A percentile compares a stretch with the other conserved stretches of the same genome.
Evolutionary conservation across 768 basidiomycete species (phyloP).

Genomic region (Clitopilus hobsonii): DNA sequence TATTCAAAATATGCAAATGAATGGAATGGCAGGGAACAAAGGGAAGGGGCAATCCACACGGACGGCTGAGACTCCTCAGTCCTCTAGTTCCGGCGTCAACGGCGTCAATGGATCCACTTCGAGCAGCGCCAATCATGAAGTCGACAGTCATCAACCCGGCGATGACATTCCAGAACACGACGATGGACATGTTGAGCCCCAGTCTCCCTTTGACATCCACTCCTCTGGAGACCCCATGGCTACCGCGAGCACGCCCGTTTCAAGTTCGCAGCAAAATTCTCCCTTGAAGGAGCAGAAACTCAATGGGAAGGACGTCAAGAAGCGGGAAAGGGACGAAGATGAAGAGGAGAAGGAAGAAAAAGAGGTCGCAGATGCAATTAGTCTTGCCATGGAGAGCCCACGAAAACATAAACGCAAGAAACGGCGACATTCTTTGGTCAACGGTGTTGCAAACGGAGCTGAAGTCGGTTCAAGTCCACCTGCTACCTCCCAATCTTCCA

Average conservation of each 20-base stretch:
- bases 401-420: background rate
- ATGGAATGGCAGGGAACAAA: too few species aligned
- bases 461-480: background rate
- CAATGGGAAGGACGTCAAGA: background rate
- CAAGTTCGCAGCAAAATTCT: background rate
- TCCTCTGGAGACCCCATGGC: background rate
- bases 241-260: background rate
- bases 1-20: background rate
- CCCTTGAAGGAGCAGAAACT: background rate
- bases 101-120: background rate
- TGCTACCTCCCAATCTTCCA: background rate
- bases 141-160: background rate
- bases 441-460: background rate
- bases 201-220: background rate
- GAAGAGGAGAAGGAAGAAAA: background rate
- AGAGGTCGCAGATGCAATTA: background rate
- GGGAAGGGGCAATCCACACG: too few species aligned
- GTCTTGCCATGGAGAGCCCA: background rate
- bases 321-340: background rate
- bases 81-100: too few species aligned
- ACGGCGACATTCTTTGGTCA: background rate
- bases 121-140: background rate
- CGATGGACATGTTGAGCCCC: background rate
- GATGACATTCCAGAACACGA: background rate
- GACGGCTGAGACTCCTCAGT: too few species aligned